Base-by-base conservation (phyloP, 345 rosid genomes). In the Populus deltoides region DNA sequence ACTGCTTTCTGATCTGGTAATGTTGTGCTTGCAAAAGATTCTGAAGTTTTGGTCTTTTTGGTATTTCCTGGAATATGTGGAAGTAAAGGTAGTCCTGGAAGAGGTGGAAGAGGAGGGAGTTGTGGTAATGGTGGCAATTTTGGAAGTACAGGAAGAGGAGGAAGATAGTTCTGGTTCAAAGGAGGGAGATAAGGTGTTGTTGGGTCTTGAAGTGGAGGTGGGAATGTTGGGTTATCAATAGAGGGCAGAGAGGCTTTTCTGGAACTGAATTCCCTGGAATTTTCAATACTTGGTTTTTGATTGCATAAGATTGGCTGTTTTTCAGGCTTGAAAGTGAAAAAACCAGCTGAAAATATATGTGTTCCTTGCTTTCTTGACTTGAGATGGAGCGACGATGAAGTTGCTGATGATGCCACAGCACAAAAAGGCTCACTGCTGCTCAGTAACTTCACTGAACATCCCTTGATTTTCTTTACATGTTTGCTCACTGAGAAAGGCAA, bases 271-370 rank as follows among this genome's bases (percentile, higher is more conserved):
- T 70, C 68, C 68, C 45, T 15, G 8, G 78, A 35, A 62, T 73
- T 36, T 15, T 75, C 66, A n/a, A 67, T 47, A 6, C 85, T 87
- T 0, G 88, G 92, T 82, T 92, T 88, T 74, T 88, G 88, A 79
- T 82, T 88, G 81, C 97, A 96, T 2, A 90, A 73, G 35, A 59
- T 66, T 7, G 98, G 94, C 74, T 82, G 97, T 12, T 81, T 89
- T 27, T 81, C 74, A 0, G 98, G 99, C 87, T 87, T 96, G 88
- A 96, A 93, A 66, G 93, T 83, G 86, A 93, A 93, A 83, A 89
- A 85, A 0, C 99, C 99, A n/a, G 99, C 97, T 4, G 97, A 96
- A 90, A 92, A 96, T 38, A 96, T 78, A 17, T 87, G 86, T 7
- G 77, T 73, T 70, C 93, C 91, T 3, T 82, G 80, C 68, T 83